These are phyloP conservation scores for Clausena lansium DNA, from an alignment of 345 rosid genomes.

Conservation along the genomic window DNA sequence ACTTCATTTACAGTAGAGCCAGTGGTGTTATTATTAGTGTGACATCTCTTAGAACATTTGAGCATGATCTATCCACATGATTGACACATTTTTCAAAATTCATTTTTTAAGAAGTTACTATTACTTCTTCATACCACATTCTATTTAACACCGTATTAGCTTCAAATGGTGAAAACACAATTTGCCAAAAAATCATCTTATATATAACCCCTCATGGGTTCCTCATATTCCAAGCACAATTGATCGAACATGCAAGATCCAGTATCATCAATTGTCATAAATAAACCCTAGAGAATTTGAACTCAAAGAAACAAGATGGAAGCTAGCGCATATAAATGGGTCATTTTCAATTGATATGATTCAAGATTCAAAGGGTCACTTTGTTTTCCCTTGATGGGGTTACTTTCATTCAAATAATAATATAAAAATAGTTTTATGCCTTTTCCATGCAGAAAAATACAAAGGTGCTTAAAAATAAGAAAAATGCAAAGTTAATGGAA, in stretches of 20 bases:
- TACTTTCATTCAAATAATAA: background rate
- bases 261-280: too few relatives aligned
- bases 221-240: background rate
- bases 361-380: background rate
- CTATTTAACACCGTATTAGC: background rate
- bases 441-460: constrained; percentile 1
- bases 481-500: constrained; percentile 18
- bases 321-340: background rate
- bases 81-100: background rate
- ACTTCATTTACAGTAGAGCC: background rate
- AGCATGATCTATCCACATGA: background rate
- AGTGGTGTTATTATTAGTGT: background rate
- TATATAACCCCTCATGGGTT: background rate
- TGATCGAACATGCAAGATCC: background rate
- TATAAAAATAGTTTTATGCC: background rate
- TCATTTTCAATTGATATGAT: background rate
- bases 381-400: background rate
- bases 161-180: background rate
- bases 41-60: background rate
- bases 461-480: constrained; percentile 4
- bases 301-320: background rate
- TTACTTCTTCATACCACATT: background rate
- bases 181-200: background rate
- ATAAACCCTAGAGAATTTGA: background rate
- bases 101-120: background rate